Conservation (phyloP, 2,329 filamentous ascomycete genomes). For the Gnomoniopsis sp. region DNA sequence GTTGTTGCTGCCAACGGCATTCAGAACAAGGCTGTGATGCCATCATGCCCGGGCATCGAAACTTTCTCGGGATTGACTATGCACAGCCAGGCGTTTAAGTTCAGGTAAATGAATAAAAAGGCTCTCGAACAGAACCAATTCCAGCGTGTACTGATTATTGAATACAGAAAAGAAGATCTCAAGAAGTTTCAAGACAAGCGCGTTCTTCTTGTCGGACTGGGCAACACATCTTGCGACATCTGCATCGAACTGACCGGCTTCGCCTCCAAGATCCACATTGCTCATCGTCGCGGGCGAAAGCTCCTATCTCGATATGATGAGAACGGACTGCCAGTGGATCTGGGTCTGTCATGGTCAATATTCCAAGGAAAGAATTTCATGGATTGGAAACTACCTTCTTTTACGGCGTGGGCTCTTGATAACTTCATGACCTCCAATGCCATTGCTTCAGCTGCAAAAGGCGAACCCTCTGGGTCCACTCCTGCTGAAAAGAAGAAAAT, state of each 20-base stretch:
- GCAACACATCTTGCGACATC: constrained; percentile 25
- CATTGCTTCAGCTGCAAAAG: not conserved
- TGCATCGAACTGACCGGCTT: constrained; percentile 20
- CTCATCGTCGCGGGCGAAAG: constrained; percentile 22
- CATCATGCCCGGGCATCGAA: not conserved
- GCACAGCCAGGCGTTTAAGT: not conserved
- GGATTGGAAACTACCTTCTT: not conserved
- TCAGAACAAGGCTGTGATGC: not conserved
- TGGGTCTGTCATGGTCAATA: not conserved
- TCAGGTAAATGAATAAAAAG: not conserved
- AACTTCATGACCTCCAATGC: not conserved
- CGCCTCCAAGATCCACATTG: constrained; percentile 22
- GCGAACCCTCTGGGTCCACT: not conserved
- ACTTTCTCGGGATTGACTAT: not conserved
- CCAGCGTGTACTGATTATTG: not conserved
- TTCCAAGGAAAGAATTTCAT: not conserved
- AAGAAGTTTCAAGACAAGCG: constrained; percentile 20
- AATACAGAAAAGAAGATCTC: not conserved
- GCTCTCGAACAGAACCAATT: not conserved
- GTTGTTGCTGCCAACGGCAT: not conserved
- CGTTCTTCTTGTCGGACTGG: constrained; percentile 25
- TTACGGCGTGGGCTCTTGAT: not conserved
- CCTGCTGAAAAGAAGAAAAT: not conserved
- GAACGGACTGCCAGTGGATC: not conserved
- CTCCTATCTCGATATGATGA: not conserved